A percentile compares a stretch with the other conserved stretches of the same genome.
Conservation (phyloP, 176 grass and related monocot genomes). For the Thalia dealbata region DNA sequence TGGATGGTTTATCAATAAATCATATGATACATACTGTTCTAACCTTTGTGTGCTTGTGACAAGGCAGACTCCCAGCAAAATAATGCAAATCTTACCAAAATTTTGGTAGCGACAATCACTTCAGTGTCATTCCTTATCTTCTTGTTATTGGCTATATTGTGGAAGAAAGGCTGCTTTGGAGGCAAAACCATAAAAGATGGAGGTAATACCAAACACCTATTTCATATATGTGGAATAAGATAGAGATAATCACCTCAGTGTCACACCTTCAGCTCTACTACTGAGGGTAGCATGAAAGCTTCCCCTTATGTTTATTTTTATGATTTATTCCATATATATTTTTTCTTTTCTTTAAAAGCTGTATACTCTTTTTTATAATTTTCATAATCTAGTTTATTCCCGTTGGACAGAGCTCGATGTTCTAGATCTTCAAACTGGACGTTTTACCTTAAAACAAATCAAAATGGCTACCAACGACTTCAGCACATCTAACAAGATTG, state of each 20-base stretch:
- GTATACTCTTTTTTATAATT: neutral
- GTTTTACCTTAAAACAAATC: neutral
- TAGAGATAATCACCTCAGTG: too few species aligned
- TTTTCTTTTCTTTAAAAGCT: neutral
- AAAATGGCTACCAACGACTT: neutral
- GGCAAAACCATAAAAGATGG: neutral
- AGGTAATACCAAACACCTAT: neutral
- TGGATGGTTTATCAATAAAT: neutral
- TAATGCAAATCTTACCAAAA: neutral
- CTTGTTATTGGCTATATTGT: neutral
- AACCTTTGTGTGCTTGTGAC: neutral
- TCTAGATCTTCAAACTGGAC: neutral
- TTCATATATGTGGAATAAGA: neutral
- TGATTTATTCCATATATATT: neutral
- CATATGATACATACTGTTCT: neutral
- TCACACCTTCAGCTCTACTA: too few species aligned
- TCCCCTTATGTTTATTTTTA: neutral
- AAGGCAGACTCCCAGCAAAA: neutral
- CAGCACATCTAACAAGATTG: slow-evolving; percentile 2
- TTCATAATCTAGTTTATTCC: neutral
- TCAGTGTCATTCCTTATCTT: neutral
- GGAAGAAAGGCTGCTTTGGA: slow-evolving; percentile 2
- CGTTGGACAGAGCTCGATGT: neutral
- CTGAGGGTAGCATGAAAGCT: neutral
- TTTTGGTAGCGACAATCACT: neutral